Base-by-base conservation (phyloP, 106 monocot species). In the Dendrobium huoshanense region DNA sequence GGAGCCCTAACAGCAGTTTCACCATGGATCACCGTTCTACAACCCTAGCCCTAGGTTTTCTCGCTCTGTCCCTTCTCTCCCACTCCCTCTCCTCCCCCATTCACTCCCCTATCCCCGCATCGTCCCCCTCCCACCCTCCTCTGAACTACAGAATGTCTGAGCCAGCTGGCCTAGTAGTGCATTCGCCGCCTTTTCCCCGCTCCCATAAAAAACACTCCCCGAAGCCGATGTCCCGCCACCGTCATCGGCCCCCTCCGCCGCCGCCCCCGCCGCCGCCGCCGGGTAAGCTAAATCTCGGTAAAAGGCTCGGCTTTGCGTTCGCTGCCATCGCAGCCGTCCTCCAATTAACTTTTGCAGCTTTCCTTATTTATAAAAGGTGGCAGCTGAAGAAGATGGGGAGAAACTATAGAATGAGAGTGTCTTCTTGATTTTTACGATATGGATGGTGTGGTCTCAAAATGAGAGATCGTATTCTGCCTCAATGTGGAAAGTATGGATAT, bases 311-410 rank as follows among this genome's bases (percentile, higher is more conserved):
- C 41, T 41, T 81, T 20, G 31, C 61, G 55, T 75, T 81, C 81
- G 75, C 59, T 9, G 74, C 42, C 24, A 75, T 58, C 1, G 81
- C 81, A 4, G 40, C 37, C 13, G 41, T 75, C 11, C 55, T 81
- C 56, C 81, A 81, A 27, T 11, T 81, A 9, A 47, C 54, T 37
- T 75, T 81, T 43, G 81, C 40, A 2, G 56, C 22, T 10, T 81
- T 81, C 16, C 75, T 81, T 42, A 55, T 81, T 61, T 81, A 81
- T 47, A 81, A 81, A 58, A 75, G 73, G 27, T 16, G n/a, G 41
- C 81, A 81, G 75, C 41, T 81, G 54, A 75, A 42, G 42, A 75
- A 81, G 55, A 40, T 55, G 42, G 75, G 48, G 25, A 76, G 75
- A 48, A 76, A 43, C 10, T 76, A 49, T 25, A 49, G 45, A 49